Conservation (phyloP, 140 eudicot species). For the Oenanthe javanica region DNA sequence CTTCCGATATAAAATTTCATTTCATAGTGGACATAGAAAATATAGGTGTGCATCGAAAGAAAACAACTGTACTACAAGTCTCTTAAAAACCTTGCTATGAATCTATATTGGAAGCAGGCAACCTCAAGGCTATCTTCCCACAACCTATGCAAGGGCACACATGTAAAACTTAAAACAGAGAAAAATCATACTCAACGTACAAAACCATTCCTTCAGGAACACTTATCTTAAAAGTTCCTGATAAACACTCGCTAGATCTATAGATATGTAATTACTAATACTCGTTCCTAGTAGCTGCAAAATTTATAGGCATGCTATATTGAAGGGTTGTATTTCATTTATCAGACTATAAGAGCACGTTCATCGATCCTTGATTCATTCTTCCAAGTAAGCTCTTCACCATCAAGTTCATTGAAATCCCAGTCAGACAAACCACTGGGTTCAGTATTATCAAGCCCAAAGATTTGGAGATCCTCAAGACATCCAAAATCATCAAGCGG, state of each 20-base stretch:
- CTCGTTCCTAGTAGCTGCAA: constrained; percentile 49
- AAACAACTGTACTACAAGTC: not conserved
- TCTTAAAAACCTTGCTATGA: not conserved
- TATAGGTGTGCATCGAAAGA: not conserved
- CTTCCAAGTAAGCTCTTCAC: constrained; percentile 58
- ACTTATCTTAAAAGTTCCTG: constrained; percentile 1
- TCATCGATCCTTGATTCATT: constrained; percentile 33
- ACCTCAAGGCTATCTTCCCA: not conserved
- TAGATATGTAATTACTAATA: not conserved
- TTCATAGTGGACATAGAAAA: not conserved
- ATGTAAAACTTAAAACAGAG: not conserved
- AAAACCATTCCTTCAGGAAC: constrained; percentile 1
- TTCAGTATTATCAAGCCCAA: constrained; percentile 35
- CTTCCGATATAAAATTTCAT: not conserved
- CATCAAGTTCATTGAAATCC: constrained; percentile 46
- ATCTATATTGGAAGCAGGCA: not conserved
- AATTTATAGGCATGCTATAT: constrained; percentile 61
- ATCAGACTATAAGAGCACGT: constrained; percentile 3
- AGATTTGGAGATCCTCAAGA: constrained; percentile 32
- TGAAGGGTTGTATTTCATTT: constrained; percentile 34
- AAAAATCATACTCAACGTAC: not conserved
- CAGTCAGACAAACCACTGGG: constrained; percentile 40
- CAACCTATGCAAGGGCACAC: not conserved
- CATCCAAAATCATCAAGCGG: constrained; percentile 29
- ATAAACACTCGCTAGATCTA: not conserved